Base-by-base conservation (phyloP, 495 filamentous ascomycete species). In the Xylona heveae region DNA sequence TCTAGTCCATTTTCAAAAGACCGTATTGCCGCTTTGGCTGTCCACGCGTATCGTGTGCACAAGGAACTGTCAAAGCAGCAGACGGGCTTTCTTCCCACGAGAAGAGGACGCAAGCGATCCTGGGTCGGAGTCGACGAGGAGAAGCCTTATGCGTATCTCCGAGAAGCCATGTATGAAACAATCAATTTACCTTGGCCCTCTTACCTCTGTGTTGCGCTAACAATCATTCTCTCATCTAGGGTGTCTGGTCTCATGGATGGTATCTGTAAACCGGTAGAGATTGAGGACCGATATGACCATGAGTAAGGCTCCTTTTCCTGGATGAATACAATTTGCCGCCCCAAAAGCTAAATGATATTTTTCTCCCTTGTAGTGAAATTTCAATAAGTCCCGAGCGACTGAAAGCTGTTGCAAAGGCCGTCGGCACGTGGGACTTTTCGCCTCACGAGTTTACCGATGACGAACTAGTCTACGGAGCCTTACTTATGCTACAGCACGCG, bases 101-200 rank as follows among this genome's bases (percentile, higher is more conserved):
- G 68, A 41, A 66, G 70, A 38, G 63, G 65, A 14, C 64, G 84
- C 32, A 90, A 88, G 50, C 68, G 79, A 31, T 92, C 84, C 2
- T 92, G 81, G 83, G 80, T 94, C 24, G 82, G 82, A 18, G 65
- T 85, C n/a, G 64, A 77, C 41, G 73, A 84, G 45, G 65, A 75
- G 44, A 79, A 83, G 45, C 77, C 76, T n/a, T 91, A 80, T 57
- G 70, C 76, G 16, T 93, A 90, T 52, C 58, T 92, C 38, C 61
- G 80, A 42, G 83, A 91, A 58, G 70, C 64, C 10, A 80, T 80
- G 71, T 63, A 51, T 23, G 56, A 31, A 20, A 30, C 20, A 14
- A 8, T 26, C 18, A 9, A 35, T 15, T 25, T 21, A 5, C 25
- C 5, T 12, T 9, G 32, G 20, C 23, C 16, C 10, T 18, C 14